Evolutionary conservation across 2,329 filamentous ascomycete species (phyloP), one percentile per base, ranked within the genome.

Genomic region (Plectosphaerella cucumerina): DNA sequence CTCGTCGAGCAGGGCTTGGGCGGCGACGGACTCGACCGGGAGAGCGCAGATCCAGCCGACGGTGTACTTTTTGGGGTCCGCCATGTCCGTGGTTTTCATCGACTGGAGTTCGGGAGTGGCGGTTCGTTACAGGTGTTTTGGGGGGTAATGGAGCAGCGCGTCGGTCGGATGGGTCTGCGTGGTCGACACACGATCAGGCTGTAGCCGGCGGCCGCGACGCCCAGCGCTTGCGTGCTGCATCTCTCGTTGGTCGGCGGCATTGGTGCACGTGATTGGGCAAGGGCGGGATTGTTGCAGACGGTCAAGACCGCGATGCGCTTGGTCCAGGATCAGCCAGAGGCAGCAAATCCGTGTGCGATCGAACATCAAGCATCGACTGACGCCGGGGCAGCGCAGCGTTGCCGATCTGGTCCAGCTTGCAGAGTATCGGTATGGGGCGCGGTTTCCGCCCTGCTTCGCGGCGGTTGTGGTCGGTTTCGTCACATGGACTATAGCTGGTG

Each of bases 31-130:
- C n/a, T 54, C 53, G n/a, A 39, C 33, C 9, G 18, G 18, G 5
- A 55, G 23, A 10, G 53, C 50, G 20, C 47, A 55, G 4, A 55
- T 49, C 53, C 53, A 55, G 26, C 50, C 53, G 3, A 55, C 44
- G 12, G 50, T 55, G 10, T 55, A 50, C 34, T 37, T 5, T 37
- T 37, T 14, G 8, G 31, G 31, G 31, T 34, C 31, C 14, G 31
- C 8, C 31, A 34, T 34, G 31, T 8, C 31, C 31, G 31, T 34
- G 31, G 31, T 34, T 14, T 8, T 34, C 31, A 8, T 34, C 8
- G 31, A n/a, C n/a, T n/a, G 31, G 31, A 8, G 14, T 34, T 8
- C 31, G 14, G 31, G 31, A 34, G 31, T 8, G 31, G 31, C 31
- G 31, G 31, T 34, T 34, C 8, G 14, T 8, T 34, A 34, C 8